Evolutionary conservation across 2,329 filamentous ascomycete genomes (phyloP).

Genomic region (Diaporthe aspalathi): DNA sequence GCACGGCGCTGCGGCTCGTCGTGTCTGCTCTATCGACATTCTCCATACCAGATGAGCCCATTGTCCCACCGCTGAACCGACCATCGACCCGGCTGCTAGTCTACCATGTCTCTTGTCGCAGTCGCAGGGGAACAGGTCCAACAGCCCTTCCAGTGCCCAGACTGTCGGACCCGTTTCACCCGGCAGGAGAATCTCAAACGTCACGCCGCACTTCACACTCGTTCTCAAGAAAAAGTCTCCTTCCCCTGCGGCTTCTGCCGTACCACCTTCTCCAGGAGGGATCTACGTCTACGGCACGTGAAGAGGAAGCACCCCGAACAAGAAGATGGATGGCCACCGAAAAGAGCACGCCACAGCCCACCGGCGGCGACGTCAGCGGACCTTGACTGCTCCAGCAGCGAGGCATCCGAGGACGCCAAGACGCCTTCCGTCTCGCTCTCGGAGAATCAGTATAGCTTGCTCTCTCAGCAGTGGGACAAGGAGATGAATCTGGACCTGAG

Average conservation of each 20-base stretch:
- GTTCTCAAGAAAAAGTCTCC: slow-evolving; percentile 45
- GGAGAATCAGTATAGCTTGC: slow-evolving; percentile 12
- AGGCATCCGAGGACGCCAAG: slow-evolving; percentile 15
- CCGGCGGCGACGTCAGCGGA: not conserved
- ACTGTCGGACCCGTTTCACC: slow-evolving; percentile 53
- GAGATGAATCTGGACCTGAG: slow-evolving; percentile 15
- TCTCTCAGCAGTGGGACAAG: slow-evolving; percentile 12
- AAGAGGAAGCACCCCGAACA: slow-evolving; percentile 53
- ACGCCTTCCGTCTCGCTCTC: slow-evolving; percentile 6
- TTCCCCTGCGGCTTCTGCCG: slow-evolving; percentile 52
- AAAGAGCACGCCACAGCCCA: slow-evolving; percentile 26
- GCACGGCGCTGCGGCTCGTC: not conserved
- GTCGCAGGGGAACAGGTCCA: slow-evolving; percentile 25
- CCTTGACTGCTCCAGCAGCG: slow-evolving; percentile 2
- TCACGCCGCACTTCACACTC: slow-evolving; percentile 53
- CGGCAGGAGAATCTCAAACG: slow-evolving; percentile 56
- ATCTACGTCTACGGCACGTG: slow-evolving; percentile 55
- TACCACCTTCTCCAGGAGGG: slow-evolving; percentile 54
- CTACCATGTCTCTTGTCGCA: slow-evolving; percentile 33
- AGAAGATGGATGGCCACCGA: slow-evolving; percentile 28
- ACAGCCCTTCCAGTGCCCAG: slow-evolving; percentile 54
- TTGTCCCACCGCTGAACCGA: slow-evolving; percentile 8
- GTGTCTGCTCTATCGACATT: slow-evolving; percentile 23
- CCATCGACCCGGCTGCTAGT: slow-evolving; percentile 6
- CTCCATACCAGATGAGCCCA: slow-evolving; percentile 20